These are phyloP conservation scores for Mikania micrantha DNA, from an alignment of 129 eudicot species.

Conservation along the genomic window DNA sequence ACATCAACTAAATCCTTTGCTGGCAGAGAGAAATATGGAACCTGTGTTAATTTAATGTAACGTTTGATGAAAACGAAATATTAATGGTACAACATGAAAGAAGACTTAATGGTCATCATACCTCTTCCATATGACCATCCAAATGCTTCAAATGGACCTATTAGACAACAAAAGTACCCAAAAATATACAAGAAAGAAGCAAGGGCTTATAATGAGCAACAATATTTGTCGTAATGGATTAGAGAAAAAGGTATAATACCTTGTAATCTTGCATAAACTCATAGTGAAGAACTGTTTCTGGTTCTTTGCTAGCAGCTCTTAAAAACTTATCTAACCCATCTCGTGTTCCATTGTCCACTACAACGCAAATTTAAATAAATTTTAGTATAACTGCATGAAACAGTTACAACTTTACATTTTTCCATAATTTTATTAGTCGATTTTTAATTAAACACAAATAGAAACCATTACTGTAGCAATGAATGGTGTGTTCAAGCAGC, in stretches of 20 bases:
- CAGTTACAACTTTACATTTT: too few relatives aligned
- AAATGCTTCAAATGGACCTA: constrained; percentile 96
- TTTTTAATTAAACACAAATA: background rate
- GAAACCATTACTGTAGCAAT: background rate
- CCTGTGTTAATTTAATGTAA: constrained; percentile 52
- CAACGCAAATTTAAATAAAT: constrained; percentile 23
- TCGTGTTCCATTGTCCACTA: constrained; percentile 96
- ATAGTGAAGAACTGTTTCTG: constrained; percentile 94
- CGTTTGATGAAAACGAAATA: constrained; percentile 22
- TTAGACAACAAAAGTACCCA: constrained; percentile 8
- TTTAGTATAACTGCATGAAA: background rate
- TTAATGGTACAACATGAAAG: constrained; percentile 8
- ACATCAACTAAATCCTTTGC: constrained; percentile 95
- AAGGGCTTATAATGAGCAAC: background rate
- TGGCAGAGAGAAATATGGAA: constrained; percentile 97
- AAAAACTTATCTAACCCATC: constrained; percentile 97
- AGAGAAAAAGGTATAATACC: constrained; percentile 31
- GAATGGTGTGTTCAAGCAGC: too few relatives aligned
- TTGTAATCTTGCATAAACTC: constrained; percentile 99
- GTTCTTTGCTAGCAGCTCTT: constrained; percentile 88
- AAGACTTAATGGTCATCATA: constrained; percentile 13
- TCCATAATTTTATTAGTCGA: too few relatives aligned
- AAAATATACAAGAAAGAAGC: background rate
- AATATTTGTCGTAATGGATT: background rate
- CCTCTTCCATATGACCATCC: constrained; percentile 99